Conservation (phyloP, 495 filamentous ascomycete genomes). For the Trichoderma erinaceum region DNA sequence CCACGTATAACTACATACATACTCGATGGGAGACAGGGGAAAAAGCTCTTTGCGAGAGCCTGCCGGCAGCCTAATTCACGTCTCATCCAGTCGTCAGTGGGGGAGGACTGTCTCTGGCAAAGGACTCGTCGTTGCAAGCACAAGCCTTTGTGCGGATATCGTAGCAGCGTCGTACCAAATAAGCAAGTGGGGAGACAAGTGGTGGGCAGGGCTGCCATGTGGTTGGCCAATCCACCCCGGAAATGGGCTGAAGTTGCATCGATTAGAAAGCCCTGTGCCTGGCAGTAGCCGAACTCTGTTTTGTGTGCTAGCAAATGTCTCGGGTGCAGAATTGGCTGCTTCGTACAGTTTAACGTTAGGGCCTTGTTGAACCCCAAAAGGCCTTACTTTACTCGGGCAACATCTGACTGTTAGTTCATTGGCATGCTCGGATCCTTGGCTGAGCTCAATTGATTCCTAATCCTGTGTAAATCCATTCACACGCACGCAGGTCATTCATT, state of each 20-base stretch:
- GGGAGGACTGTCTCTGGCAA: not conserved
- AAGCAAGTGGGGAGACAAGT: not conserved
- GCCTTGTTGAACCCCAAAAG: not conserved
- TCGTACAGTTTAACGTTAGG: not conserved
- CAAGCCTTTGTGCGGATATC: not conserved
- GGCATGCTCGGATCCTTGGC: no score
- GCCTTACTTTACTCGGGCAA: not conserved
- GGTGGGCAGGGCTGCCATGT: constrained; percentile 2
- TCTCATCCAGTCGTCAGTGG: not conserved
- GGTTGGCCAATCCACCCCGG: constrained; percentile 1
- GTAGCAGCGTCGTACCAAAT: not conserved
- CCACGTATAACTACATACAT: not conserved
- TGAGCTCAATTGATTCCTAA: no score
- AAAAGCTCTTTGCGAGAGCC: not conserved
- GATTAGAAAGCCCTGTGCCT: not conserved
- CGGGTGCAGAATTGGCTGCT: not conserved
- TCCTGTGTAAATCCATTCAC: no score
- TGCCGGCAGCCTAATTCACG: not conserved
- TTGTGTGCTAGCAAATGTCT: not conserved
- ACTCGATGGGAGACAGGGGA: not conserved
- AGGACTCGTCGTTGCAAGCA: not conserved
- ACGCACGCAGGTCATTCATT: not conserved
- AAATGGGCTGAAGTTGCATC: not conserved
- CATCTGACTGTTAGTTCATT: not conserved
- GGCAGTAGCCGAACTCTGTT: constrained; percentile 9